Evolutionary conservation across 2,329 filamentous ascomycete genomes (phyloP).

Genomic region (Fusarium newnesense): DNA sequence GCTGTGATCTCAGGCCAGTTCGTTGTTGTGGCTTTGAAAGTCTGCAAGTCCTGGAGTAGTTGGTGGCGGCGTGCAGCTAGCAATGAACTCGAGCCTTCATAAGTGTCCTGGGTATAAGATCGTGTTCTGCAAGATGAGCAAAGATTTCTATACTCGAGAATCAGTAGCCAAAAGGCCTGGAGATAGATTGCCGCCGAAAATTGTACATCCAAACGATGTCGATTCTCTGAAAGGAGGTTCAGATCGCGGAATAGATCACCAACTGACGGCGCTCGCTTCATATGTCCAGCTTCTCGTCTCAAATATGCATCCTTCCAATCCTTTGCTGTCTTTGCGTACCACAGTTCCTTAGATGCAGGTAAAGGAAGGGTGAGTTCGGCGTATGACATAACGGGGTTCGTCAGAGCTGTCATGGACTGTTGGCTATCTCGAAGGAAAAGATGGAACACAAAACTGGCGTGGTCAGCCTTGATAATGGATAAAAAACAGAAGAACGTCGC

Average conservation of each 20-base stretch:
- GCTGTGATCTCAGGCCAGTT: conserved; percentile 57
- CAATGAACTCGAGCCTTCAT: conserved; percentile 56
- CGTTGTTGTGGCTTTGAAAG: conserved; percentile 56
- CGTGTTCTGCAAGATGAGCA: conserved; percentile 60
- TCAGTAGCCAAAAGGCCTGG: conserved; percentile 72
- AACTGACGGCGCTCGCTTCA: conserved; percentile 59
- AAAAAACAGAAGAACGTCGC: neutral
- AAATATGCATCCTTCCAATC: conserved; percentile 74
- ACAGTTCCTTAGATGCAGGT: conserved; percentile 70
- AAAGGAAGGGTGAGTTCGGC: conserved; percentile 74
- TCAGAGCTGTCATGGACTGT: conserved; percentile 73
- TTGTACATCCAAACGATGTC: conserved; percentile 64
- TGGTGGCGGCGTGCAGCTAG: conserved; percentile 69
- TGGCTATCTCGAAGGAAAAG: conserved; percentile 73
- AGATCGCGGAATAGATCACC: conserved; percentile 68
- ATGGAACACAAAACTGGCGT: conserved; percentile 68
- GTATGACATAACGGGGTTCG: conserved; percentile 74
- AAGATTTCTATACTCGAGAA: conserved; percentile 73
- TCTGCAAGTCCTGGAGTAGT: conserved; percentile 66
- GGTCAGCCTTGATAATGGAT: conserved; percentile 13
- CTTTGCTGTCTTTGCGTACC: conserved; percentile 70
- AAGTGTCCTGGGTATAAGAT: conserved; percentile 55
- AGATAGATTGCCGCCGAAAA: conserved; percentile 69
- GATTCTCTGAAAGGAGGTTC: conserved; percentile 60
- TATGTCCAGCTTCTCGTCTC: conserved; percentile 50